Evolutionary conservation across 441 rosid species (phyloP).

Genomic region (Populus tomentosa): DNA sequence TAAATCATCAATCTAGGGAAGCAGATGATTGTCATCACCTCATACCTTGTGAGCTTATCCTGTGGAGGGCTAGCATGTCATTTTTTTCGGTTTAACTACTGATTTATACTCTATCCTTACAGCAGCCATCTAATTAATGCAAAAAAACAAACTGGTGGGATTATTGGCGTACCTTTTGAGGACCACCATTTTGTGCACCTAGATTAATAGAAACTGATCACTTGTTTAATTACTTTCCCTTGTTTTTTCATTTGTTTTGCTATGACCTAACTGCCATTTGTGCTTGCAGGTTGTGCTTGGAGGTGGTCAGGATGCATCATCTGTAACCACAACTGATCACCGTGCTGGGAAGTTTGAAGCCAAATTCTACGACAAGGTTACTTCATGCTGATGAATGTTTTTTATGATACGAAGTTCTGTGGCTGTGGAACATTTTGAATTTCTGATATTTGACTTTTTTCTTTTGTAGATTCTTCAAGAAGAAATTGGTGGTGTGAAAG

Average conservation of each 20-base stretch:
- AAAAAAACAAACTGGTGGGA: neutral
- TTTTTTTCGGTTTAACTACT: too few species aligned
- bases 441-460: constrained; percentile 1
- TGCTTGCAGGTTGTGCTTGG: constrained; percentile 80
- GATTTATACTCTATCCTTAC: neutral
- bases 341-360: constrained; percentile 94
- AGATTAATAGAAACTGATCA: neutral
- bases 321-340: constrained; percentile 93
- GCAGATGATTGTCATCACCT: too few species aligned
- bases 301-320: constrained; percentile 97
- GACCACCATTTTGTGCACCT: neutral
- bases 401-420: neutral
- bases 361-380: constrained; percentile 79
- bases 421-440: neutral
- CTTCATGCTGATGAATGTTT: neutral
- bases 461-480: constrained; percentile 62
- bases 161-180: neutral
- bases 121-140: neutral
- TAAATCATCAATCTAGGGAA: too few species aligned
- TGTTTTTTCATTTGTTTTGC: neutral
- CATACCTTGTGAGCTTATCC: too few species aligned
- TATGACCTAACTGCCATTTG: neutral
- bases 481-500: constrained; percentile 94
- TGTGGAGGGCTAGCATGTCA: neutral
- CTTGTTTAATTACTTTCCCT: neutral